Conservation (phyloP, 176 grass and related monocot species). For the Triticum aestivum region IWGSC_CS_RefSeq_v2.1 NC_057798.1:31526135-31526634, state of each 20-base stretch:
- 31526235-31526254: not conserved
- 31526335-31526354: no score
- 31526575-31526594: not conserved
- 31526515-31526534: not conserved
- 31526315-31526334: no score
- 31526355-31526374: no score
- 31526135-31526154: no score
- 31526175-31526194: no score
- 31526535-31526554: not conserved
- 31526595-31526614: not conserved
- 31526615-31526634: not conserved
- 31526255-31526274: not conserved
- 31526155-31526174: no score
- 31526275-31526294: not conserved
- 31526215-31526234: not conserved
- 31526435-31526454: not conserved
- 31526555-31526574: not conserved
- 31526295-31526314: no score
- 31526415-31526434: not conserved
- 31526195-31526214: not conserved
- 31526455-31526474: not conserved
- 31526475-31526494: not conserved
- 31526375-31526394: not conserved
- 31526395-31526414: not conserved
- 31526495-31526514: no score